phyloP scores from a whole-genome alignment of 2,329 filamentous ascomycete genomes.

The Ramichloridium luteum region DNA sequence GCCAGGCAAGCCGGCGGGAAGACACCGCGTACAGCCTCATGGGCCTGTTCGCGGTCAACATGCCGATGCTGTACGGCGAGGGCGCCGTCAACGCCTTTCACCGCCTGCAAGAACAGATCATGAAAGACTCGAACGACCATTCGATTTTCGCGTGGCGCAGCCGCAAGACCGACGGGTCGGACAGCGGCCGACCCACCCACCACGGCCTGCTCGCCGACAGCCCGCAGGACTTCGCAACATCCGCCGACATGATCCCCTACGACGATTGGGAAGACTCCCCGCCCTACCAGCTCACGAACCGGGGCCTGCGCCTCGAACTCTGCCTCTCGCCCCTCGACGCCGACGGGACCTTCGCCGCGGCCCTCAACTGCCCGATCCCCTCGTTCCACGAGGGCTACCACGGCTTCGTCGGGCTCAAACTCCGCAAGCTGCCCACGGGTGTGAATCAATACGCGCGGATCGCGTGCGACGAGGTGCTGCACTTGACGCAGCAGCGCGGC shows the following conservation, averaged over 20 bases:
- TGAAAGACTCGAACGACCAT: slow-evolving; percentile 7
- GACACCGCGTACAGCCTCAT: slow-evolving; percentile 36
- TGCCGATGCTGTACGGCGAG: slow-evolving; percentile 34
- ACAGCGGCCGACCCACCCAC: slow-evolving; percentile 1
- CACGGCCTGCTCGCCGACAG: slow-evolving; percentile 11
- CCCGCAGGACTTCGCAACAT: slow-evolving; percentile 29
- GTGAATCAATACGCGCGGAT: slow-evolving; percentile 18
- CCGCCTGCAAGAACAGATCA: slow-evolving; percentile 26
- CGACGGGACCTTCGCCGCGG: slow-evolving; percentile 19
- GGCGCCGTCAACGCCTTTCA: slow-evolving; percentile 16
- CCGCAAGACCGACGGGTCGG: too few species aligned
- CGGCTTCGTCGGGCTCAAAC: slow-evolving; percentile 23
- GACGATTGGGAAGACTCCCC: slow-evolving; percentile 22
- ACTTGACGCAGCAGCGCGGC: slow-evolving; percentile 8
- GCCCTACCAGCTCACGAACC: slow-evolving; percentile 10
- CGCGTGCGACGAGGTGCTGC: slow-evolving; percentile 8
- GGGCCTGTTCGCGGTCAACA: slow-evolving; percentile 34
- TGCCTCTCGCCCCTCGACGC: slow-evolving; percentile 5
- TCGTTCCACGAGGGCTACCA: slow-evolving; percentile 17
- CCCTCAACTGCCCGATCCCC: slow-evolving; percentile 24
- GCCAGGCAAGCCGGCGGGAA: slow-evolving; percentile 20
- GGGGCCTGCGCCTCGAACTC: slow-evolving; percentile 10
- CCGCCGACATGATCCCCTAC: slow-evolving; percentile 24
- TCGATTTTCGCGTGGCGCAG: slow-evolving; percentile 5
- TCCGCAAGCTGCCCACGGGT: slow-evolving; percentile 16